A percentile compares a stretch with the other conserved stretches of the same genome.
These are phyloP conservation scores for Lepidium africanum DNA, from an alignment of 345 rosid species.

Conservation along the genomic window DNA sequence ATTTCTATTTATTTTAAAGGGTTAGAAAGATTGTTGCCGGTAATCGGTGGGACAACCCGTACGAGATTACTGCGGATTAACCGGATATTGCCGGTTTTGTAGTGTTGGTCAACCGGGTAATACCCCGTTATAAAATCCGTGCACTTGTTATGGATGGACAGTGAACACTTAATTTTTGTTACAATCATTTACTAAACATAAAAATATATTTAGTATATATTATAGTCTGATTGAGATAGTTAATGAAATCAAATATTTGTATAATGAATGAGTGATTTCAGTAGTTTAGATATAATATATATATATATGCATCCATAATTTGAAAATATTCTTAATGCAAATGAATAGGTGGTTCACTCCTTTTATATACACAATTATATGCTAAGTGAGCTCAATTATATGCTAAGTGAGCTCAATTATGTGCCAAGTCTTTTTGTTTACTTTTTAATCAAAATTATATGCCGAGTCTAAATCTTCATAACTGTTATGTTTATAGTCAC, in stretches of 20 bases:
- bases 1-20: background rate
- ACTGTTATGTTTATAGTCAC: no score
- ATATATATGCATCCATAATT: background rate
- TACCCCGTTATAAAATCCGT: slow-evolving; percentile 21
- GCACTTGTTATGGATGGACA: background rate
- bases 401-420: background rate
- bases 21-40: slow-evolving; percentile 31
- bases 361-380: background rate
- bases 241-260: background rate
- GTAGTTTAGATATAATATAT: background rate
- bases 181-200: background rate
- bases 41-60: slow-evolving; percentile 32
- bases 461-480: no score
- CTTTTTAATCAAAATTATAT: no score
- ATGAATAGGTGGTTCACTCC: background rate
- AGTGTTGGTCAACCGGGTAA: slow-evolving; percentile 16
- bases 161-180: background rate
- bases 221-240: slow-evolving; percentile 2
- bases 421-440: background rate
- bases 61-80: slow-evolving; percentile 31
- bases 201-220: background rate
- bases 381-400: background rate
- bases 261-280: background rate
- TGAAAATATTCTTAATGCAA: background rate
- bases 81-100: slow-evolving; percentile 35